phyloP scores from a whole-genome alignment of 1,284 basidiomycete genomes.

The Pascua sp. region DNA sequence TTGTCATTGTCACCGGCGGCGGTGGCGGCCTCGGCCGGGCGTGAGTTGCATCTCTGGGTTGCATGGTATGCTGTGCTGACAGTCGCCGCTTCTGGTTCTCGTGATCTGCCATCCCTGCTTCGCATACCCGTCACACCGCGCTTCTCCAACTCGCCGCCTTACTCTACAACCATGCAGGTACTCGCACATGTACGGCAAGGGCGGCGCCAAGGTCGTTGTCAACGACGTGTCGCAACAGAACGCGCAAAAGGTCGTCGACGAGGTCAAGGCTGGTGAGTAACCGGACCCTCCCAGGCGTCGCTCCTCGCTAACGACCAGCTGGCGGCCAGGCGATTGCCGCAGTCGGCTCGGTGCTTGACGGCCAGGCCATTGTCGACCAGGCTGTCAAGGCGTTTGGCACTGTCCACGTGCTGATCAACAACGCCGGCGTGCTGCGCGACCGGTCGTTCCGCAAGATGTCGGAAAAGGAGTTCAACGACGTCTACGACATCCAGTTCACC shows the following conservation, averaged over 20 bases:
- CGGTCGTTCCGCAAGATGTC: constrained; percentile 83
- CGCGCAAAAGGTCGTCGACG: constrained; percentile 87
- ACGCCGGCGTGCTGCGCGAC: constrained; percentile 90
- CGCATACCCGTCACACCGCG: not conserved
- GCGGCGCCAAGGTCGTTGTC: constrained; percentile 90
- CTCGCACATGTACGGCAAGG: constrained; percentile 79
- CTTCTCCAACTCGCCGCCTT: not conserved
- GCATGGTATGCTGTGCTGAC: not conserved
- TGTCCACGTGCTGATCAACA: constrained; percentile 85
- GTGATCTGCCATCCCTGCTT: too few relatives aligned
- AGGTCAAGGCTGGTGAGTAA: constrained; percentile 72
- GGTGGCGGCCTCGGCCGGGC: constrained; percentile 90
- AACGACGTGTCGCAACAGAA: constrained; percentile 88
- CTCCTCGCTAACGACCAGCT: constrained; percentile 54
- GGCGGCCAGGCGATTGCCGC: constrained; percentile 85
- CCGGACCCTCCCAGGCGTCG: not conserved
- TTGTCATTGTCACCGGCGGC: constrained; percentile 90
- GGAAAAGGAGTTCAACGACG: constrained; percentile 78
- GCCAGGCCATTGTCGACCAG: constrained; percentile 73
- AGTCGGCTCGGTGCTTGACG: constrained; percentile 84
- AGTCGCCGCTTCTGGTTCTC: not conserved
- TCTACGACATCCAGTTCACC: constrained; percentile 92
- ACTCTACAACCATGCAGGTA: constrained; percentile 58
- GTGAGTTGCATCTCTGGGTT: constrained; percentile 54
- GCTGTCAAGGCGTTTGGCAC: constrained; percentile 83